These are phyloP conservation scores for Syzygium aqueum DNA, from an alignment of 345 rosid species.

Conservation along the genomic window DNA sequence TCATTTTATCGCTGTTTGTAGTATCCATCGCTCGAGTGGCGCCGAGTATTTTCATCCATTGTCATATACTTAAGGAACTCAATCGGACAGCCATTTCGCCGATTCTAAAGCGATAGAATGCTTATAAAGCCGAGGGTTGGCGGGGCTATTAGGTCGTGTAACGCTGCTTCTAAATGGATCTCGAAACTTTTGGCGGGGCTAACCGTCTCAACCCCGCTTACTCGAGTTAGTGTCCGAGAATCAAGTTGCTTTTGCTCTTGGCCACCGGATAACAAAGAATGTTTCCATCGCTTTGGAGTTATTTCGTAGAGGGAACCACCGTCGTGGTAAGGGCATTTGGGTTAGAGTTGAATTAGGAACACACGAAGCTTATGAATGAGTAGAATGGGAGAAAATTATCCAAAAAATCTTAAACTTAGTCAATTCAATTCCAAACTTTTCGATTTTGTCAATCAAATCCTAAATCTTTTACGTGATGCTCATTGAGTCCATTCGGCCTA, in stretches of 20 bases:
- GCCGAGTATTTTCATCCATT: too few species aligned
- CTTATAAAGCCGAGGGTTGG: neutral
- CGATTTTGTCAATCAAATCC: too few species aligned
- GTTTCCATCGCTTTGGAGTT: neutral
- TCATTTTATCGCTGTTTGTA: neutral
- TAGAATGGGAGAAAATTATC: too few species aligned
- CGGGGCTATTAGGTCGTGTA: neutral
- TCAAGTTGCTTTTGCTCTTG: neutral
- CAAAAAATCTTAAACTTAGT: too few species aligned
- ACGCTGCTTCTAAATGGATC: neutral
- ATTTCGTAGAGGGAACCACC: too few species aligned
- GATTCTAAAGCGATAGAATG: neutral
- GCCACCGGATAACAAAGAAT: neutral
- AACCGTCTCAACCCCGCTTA: neutral
- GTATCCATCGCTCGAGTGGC: neutral
- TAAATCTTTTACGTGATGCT: too few species aligned
- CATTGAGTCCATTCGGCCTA: too few species aligned
- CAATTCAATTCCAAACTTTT: too few species aligned
- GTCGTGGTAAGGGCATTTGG: too few species aligned
- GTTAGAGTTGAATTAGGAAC: too few species aligned
- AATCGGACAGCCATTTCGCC: neutral
- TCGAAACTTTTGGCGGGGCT: neutral
- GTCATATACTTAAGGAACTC: neutral
- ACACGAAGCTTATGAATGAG: too few species aligned
- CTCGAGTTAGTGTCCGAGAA: neutral